These are phyloP conservation scores for Kregervanrija fluxuum DNA, from an alignment of 805 yeast species.

Conservation along the genomic window DNA sequence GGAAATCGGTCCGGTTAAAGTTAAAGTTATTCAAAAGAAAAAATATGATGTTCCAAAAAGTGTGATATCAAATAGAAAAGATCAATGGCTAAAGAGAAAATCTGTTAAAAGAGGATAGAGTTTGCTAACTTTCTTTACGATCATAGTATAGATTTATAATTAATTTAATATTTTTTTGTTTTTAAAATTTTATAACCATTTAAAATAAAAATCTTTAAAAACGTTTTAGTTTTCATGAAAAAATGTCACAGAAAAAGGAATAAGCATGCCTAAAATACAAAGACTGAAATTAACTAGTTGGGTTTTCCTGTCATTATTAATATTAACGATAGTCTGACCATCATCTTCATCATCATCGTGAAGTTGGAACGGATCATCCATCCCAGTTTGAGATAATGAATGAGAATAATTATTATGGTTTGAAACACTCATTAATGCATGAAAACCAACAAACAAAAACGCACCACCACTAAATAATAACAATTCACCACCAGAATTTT, in stretches of 20 bases:
- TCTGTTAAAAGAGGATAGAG: conserved; percentile 14
- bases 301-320: background rate
- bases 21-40: conserved; percentile 25
- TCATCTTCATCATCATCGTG: conserved; percentile 15
- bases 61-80: conserved; percentile 14
- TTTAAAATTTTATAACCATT: too few relatives aligned
- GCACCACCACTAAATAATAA: conserved; percentile 66
- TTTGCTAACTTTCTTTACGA: background rate
- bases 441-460: conserved; percentile 63
- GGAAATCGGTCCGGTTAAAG: conserved; percentile 37
- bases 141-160: background rate
- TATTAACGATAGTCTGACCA: background rate
- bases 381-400: background rate
- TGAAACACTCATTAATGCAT: conserved; percentile 36
- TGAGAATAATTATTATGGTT: conserved; percentile 18
- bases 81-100: conserved; percentile 24
- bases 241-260: conserved; percentile 22
- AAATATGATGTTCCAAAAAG: conserved; percentile 18
- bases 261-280: conserved; percentile 23
- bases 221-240: conserved; percentile 15
- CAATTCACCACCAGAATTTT: conserved; percentile 40
- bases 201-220: too few relatives aligned
- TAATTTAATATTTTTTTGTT: background rate
- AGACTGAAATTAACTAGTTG: conserved; percentile 11
- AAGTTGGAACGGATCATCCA: background rate